Conservation (phyloP, 2,329 filamentous ascomycete species). For the Calonectria honghensis region DNA sequence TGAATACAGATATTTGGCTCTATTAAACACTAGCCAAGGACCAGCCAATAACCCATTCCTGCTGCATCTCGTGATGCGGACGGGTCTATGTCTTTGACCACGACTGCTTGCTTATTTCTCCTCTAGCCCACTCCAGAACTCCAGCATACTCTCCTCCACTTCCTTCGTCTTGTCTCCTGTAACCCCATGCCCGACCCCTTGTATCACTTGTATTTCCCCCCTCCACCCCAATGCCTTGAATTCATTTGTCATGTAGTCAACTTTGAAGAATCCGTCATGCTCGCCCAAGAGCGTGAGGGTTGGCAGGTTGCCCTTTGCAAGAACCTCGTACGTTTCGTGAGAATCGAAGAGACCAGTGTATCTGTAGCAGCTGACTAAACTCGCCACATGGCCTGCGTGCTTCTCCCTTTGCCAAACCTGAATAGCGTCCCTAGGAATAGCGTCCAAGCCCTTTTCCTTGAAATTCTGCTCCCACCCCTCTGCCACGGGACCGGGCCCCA, state of each 20-base stretch:
- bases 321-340: too few relatives aligned
- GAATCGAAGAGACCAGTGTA: too few relatives aligned
- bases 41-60: background rate
- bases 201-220: background rate
- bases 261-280: too few relatives aligned
- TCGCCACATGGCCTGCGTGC: too few relatives aligned
- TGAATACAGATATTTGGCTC: background rate
- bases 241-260: background rate
- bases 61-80: background rate
- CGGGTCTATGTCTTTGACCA: background rate
- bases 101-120: background rate
- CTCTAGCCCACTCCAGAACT: background rate
- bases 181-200: background rate
- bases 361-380: too few relatives aligned
- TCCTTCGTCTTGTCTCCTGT: background rate
- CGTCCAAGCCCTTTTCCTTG: too few relatives aligned
- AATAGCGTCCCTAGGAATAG: too few relatives aligned
- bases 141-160: background rate
- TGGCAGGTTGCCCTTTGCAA: too few relatives aligned
- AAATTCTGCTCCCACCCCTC: too few relatives aligned
- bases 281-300: too few relatives aligned
- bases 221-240: background rate
- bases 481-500: too few relatives aligned
- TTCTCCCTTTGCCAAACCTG: too few relatives aligned
- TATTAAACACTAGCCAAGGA: background rate